Base-by-base conservation (phyloP, 2,329 filamentous ascomycete species). In the Dothistroma septosporum region DNA sequence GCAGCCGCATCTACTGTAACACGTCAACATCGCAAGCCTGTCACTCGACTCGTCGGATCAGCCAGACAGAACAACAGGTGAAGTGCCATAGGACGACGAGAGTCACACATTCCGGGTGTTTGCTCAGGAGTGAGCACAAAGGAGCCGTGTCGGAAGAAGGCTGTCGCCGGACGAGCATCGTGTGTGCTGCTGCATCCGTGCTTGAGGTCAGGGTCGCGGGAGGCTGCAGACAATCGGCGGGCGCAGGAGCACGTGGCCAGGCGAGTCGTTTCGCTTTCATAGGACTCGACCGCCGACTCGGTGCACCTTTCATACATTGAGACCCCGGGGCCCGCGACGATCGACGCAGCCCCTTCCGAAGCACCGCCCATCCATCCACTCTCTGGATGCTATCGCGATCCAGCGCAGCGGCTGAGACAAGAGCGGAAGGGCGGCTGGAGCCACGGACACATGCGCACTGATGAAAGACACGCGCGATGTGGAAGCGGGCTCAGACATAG, bases 401-500 rank as follows among this genome's bases (percentile, higher is more conserved):
- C 33, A 46, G 46, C 41, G 14, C 32, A 44, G 37, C 54, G 52
- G 59, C 59, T 61, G 63, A 66, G 58, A 65, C 61, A 65, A 47
- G 55, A 59, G 61, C 59, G 33, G 58, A 57, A 59, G 49, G 58
- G 50, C 31, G 21, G n/a, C 16, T n/a, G 35, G 50, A n/a, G 33
- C 31, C 47, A 55, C 63, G 63, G 63, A 60, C 66, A 60, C 65
- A 65, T 72, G 70, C 65, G 71, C 66, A 68, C 73, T 71, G 35
- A 79, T 79, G 77, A 78, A 75, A 72, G 75, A 67, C 60, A 54
- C 75, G 60, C 64, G 64, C 61, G 73, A 78, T 69, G 75, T 71
- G 28, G 61, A 59, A 24, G 61, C 67, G 57, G 60, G 61, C 61
- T 64, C 66, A 71, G 68, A 63, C 70, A 75, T 71, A 64, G 72